Evolutionary conservation across 139 green algal species (phyloP), one percentile per base, ranked within the genome.

Genomic region (Trebouxia sp.): DNA sequence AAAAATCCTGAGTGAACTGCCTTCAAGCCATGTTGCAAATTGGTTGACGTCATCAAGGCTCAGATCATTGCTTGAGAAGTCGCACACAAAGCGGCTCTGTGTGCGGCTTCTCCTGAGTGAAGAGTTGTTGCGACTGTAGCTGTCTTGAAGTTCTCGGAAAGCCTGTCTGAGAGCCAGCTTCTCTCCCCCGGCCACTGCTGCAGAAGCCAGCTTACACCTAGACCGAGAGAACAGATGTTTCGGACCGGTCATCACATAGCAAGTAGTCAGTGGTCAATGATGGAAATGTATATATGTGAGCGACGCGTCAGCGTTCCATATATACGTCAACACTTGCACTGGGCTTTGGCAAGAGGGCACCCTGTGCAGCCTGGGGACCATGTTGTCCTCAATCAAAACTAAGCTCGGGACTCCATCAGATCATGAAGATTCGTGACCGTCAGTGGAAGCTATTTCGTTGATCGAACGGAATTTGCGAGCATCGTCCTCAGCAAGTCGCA

Each of bases 81-180:
- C 55, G 26, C 55, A 66, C 55, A 66, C 55, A 66, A 66, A 66
- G 55, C 55, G 55, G n/a, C n/a, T n/a, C n/a, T n/a, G n/a, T n/a
- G n/a, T n/a, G n/a, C n/a, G n/a, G 55, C 26, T 66, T 66, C 5
- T 66, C 24, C 55, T 66, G 55, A 66, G 55, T 66, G 55, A 66
- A n/a, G 55, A 66, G 55, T 66, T 38, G 55, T 66, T 66, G 55
- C 55, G 55, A 66, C 55, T 66, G 55, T 66, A 66, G 55, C 55
- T 66, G 55, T 66, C 55, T 66, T 66, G n/a, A n/a, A 66, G 55
- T 66, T 66, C 55, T 66, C 55, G n/a, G 55, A 66, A 66, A 66
- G 55, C 55, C 26, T 66, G 55, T 66, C 38, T 66, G 55, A 66
- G 55, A 66, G 55, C 55, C 55, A 66, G 55, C n/a, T 66, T 66